phyloP scores from a whole-genome alignment of 2,329 filamentous ascomycete species.

The Neurospora sp. region DNA sequence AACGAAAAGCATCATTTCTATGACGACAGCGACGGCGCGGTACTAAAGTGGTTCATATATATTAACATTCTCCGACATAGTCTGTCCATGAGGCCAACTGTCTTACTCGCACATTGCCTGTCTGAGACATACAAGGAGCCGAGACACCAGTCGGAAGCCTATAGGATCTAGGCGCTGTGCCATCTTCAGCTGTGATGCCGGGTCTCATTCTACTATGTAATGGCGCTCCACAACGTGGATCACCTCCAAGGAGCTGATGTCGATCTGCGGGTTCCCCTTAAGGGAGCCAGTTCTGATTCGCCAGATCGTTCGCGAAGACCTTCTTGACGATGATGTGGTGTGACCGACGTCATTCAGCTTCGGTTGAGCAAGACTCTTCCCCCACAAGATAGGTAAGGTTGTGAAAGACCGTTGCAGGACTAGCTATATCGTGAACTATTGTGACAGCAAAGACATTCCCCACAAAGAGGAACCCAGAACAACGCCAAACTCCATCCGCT shows the following conservation, averaged over 20 bases:
- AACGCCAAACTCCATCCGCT: neutral
- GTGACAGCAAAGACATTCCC: neutral
- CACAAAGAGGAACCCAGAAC: neutral
- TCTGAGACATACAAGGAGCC: neutral
- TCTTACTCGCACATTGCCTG: too few relatives aligned
- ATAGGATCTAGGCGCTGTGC: neutral
- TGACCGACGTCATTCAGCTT: neutral
- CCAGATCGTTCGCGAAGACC: neutral
- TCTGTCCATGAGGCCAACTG: neutral
- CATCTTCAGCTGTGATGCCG: neutral
- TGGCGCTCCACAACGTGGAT: neutral
- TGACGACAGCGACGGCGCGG: neutral
- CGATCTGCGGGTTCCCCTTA: neutral
- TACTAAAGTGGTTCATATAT: neutral
- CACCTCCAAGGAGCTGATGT: neutral
- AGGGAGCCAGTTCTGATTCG: neutral
- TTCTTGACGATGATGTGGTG: neutral
- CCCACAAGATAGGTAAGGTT: neutral
- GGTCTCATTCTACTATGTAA: neutral
- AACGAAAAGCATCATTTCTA: neutral
- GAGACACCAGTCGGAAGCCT: neutral
- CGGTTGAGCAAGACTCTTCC: neutral
- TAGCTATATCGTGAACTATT: neutral
- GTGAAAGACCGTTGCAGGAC: too few relatives aligned
- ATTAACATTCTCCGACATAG: neutral